A percentile compares a stretch with the other conserved stretches of the same genome.
These are phyloP conservation scores for Cystobasidium onofrii DNA, from an alignment of 768 basidiomycete species.

Conservation along the genomic window DNA sequence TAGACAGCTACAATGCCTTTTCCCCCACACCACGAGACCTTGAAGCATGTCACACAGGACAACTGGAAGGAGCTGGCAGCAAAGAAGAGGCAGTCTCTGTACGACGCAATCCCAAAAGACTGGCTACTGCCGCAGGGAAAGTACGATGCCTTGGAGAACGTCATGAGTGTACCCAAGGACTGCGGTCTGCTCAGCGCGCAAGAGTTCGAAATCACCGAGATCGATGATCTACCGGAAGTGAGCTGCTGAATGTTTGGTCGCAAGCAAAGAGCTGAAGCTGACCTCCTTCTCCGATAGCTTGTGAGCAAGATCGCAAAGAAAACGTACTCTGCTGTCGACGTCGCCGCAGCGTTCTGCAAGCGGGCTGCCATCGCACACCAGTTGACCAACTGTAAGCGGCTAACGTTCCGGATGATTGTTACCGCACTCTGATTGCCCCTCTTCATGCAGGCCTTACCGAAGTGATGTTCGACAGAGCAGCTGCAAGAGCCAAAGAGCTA, in stretches of 20 bases:
- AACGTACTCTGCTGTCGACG: conserved; percentile 59
- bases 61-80: conserved; percentile 29
- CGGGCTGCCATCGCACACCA: conserved; percentile 73
- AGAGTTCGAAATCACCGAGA: conserved; percentile 60
- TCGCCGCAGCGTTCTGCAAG: conserved; percentile 67
- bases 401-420: background rate
- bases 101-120: conserved; percentile 14
- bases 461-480: conserved; percentile 66
- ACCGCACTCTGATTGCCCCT: background rate
- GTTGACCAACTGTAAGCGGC: conserved; percentile 50
- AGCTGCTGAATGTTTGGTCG: background rate
- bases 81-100: background rate
- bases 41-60: conserved; percentile 27
- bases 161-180: conserved; percentile 25
- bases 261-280: background rate
- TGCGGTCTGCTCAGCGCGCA: conserved; percentile 55
- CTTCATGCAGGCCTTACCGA: conserved; percentile 56
- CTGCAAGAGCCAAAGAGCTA: conserved; percentile 58
- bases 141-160: conserved; percentile 14
- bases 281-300: conserved; percentile 47
- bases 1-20: background rate
- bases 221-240: conserved; percentile 46
- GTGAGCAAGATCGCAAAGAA: conserved; percentile 54
- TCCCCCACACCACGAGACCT: conserved; percentile 6
- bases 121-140: conserved; percentile 10